phyloP scores from a whole-genome alignment of 2,329 filamentous ascomycete species.

The Colletotrichum sp. region DNA sequence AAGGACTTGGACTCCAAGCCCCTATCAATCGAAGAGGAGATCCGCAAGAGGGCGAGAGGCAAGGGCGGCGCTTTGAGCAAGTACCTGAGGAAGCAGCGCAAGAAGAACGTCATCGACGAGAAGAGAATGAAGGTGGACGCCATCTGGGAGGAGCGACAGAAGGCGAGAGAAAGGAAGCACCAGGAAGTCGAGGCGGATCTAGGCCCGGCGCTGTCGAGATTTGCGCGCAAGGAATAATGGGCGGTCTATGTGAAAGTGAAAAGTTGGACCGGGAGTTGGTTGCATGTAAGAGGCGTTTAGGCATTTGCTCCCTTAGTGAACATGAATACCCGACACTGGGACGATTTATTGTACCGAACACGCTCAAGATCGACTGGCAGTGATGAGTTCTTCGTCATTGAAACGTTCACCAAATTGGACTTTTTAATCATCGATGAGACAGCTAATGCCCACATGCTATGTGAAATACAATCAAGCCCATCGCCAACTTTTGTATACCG shows the following conservation, averaged over 20 bases:
- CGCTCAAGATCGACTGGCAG: neutral
- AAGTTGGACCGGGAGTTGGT: constrained; percentile 19
- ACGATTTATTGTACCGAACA: neutral
- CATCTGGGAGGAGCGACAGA: constrained; percentile 75
- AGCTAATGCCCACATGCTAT: neutral
- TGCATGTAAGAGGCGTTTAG: constrained; percentile 25
- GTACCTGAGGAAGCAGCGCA: constrained; percentile 89
- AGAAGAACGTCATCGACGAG: constrained; percentile 95
- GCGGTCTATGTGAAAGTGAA: neutral
- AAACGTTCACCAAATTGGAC: neutral
- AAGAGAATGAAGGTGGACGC: constrained; percentile 87
- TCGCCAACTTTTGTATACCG: constrained; percentile 18
- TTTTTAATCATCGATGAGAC: neutral
- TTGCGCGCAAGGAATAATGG: constrained; percentile 72
- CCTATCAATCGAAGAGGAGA: constrained; percentile 62
- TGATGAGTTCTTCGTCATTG: too few relatives aligned
- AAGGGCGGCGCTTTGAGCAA: constrained; percentile 89
- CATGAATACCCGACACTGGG: constrained; percentile 23
- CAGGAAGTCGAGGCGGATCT: constrained; percentile 74
- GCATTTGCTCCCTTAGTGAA: constrained; percentile 19
- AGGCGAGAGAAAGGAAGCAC: constrained; percentile 67
- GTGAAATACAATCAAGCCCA: neutral
- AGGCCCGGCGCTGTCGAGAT: constrained; percentile 85
- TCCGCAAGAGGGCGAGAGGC: constrained; percentile 80
- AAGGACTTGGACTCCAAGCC: constrained; percentile 78